Percentiles rank a stretch among this genome's conserved stretches.
These are phyloP conservation scores for Flaveria linearis DNA, from an alignment of 129 eudicot species.

Conservation along the genomic window DNA sequence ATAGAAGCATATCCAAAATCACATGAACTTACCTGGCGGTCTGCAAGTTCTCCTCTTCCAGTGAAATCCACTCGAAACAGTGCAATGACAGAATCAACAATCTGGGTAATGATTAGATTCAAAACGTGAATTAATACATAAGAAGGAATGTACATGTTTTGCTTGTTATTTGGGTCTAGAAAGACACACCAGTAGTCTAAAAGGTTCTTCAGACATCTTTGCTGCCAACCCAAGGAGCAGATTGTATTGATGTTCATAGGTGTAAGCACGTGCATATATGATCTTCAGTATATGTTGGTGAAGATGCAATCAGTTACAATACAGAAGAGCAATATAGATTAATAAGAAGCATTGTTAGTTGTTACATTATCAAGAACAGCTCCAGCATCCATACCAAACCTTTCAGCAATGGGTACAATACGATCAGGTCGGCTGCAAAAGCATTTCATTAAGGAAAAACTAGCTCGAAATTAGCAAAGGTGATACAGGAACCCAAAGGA, in stretches of 20 bases:
- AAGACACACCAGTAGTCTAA: slow-evolving; percentile 75
- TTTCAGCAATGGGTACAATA: slow-evolving; percentile 97
- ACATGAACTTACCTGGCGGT: slow-evolving; percentile 37
- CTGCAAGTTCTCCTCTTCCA: slow-evolving; percentile 98
- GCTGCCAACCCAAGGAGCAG: slow-evolving; percentile 98
- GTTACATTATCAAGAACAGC: slow-evolving; percentile 96
- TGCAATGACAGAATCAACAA: slow-evolving; percentile 86
- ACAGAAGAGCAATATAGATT: not conserved
- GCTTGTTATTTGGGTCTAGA: slow-evolving; percentile 1
- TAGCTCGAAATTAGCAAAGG: not conserved
- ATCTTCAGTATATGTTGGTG: slow-evolving; percentile 43
- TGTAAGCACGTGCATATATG: slow-evolving; percentile 94
- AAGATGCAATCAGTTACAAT: slow-evolving; percentile 24
- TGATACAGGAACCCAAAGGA: slow-evolving; percentile 44
- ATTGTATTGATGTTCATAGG: slow-evolving; percentile 98
- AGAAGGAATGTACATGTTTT: not conserved
- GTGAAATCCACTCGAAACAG: slow-evolving; percentile 92
- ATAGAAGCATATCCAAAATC: not conserved
- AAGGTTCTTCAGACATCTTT: slow-evolving; percentile 96
- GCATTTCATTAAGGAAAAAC: slow-evolving; percentile 43
- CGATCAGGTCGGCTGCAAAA: slow-evolving; percentile 89
- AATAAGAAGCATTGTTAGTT: slow-evolving; percentile 35
- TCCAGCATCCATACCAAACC: slow-evolving; percentile 99
- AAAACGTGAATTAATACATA: not conserved
- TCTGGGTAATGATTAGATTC: slow-evolving; percentile 41